A percentile compares a stretch with the other conserved stretches of the same genome.
phyloP scores from a whole-genome alignment of 2,329 filamentous ascomycete genomes.

The Penicillium verrucosum region DNA sequence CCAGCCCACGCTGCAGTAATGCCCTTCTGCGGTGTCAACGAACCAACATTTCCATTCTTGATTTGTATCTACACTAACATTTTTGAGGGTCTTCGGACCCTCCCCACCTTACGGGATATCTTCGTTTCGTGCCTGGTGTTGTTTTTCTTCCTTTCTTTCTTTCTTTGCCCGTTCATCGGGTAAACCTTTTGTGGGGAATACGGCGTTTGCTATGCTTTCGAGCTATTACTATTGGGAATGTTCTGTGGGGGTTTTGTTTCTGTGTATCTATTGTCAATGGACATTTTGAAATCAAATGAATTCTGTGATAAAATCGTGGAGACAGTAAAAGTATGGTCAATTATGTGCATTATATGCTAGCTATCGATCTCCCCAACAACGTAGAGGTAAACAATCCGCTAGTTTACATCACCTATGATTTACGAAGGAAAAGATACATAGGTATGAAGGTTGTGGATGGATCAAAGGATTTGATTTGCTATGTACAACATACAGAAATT shows the following conservation, averaged over 20 bases:
- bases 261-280: constrained; percentile 1
- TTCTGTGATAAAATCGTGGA: not conserved
- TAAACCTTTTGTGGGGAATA: not conserved
- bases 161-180: not conserved
- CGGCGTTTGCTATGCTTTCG: constrained; percentile 1
- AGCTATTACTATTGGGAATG: not conserved
- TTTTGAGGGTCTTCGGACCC: not conserved
- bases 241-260: not conserved
- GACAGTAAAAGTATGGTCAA: not conserved
- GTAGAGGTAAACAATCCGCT: not conserved
- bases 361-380: not conserved
- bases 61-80: constrained; percentile 16
- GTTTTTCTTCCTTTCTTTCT: not conserved
- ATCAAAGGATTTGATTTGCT: constrained; percentile 12
- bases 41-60: constrained; percentile 9
- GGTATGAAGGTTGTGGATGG: not conserved
- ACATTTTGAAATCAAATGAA: not conserved
- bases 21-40: constrained; percentile 6
- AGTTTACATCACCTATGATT: not conserved
- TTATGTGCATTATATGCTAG: not conserved
- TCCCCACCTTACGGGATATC: not conserved
- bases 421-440: not conserved
- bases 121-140: constrained; percentile 6
- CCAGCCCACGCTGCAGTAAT: not conserved
- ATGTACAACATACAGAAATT: constrained; percentile 26